Percentiles rank a stretch among this genome's conserved stretches.
phyloP scores from a whole-genome alignment of 75 land plant species.

The Picea glauca region DNA sequence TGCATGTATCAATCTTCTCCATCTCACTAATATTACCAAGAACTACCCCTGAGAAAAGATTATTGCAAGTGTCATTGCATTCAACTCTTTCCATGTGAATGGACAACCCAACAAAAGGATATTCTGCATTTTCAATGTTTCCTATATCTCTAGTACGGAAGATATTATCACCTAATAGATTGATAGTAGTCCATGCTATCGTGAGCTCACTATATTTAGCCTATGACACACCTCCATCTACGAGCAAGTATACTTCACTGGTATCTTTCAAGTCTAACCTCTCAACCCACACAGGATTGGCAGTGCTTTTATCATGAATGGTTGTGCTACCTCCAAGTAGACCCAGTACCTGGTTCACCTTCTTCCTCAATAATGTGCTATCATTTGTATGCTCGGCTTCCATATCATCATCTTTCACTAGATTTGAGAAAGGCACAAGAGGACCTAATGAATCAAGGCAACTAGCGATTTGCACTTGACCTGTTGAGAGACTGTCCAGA shows the following conservation, averaged over 20 bases:
- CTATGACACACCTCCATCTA: slow-evolving; percentile 11
- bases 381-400: too few species aligned
- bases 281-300: slow-evolving; percentile 22
- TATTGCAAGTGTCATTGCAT: slow-evolving; percentile 22
- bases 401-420: too few species aligned
- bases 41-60: slow-evolving; percentile 64
- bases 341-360: too few species aligned
- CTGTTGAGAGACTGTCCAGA: too few species aligned
- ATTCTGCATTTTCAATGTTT: slow-evolving; percentile 20
- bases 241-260: slow-evolving; percentile 24
- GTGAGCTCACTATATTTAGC: not conserved
- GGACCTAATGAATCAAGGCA: too few species aligned
- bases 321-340: too few species aligned
- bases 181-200: slow-evolving; percentile 17
- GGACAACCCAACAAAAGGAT: slow-evolving; percentile 71
- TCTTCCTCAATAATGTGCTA: too few species aligned
- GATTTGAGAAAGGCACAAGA: too few species aligned
- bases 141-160: not conserved
- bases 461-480: too few species aligned
- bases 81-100: slow-evolving; percentile 36
- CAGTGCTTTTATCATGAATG: not conserved
- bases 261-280: slow-evolving; percentile 70
- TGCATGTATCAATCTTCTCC: slow-evolving; percentile 2
- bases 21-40: slow-evolving; percentile 19
- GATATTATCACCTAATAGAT: slow-evolving; percentile 34